phyloP scores from a whole-genome alignment of 2,329 filamentous ascomycete genomes.

The Ceratocystiopsis sp. region DNA sequence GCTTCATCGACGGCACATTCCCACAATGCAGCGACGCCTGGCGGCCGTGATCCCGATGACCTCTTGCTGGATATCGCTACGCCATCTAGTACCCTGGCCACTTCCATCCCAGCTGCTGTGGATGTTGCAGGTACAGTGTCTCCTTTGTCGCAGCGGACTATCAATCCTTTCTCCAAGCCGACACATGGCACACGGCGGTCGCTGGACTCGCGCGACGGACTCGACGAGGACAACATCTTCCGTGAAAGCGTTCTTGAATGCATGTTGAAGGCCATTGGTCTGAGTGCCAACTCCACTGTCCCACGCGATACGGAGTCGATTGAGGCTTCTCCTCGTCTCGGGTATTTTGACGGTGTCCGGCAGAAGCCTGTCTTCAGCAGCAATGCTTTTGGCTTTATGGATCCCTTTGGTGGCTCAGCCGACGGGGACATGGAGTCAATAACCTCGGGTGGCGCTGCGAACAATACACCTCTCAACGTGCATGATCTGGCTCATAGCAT shows the following conservation, averaged over 20 bases:
- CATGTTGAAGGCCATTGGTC: constrained; percentile 84
- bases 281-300: constrained; percentile 50
- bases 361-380: constrained; percentile 65
- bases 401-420: constrained; percentile 56
- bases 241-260: constrained; percentile 82
- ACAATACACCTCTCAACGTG: constrained; percentile 46
- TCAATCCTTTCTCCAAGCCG: constrained; percentile 40
- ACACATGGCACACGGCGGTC: constrained; percentile 27
- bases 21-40: too few species aligned
- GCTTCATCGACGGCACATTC: too few species aligned
- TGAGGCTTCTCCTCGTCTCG: constrained; percentile 68
- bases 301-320: constrained; percentile 55
- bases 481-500: constrained; percentile 59
- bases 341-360: constrained; percentile 67
- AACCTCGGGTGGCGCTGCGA: constrained; percentile 42
- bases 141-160: constrained; percentile 31
- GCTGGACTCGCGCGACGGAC: constrained; percentile 57
- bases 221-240: constrained; percentile 81
- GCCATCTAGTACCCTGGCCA: too few species aligned
- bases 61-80: too few species aligned
- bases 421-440: constrained; percentile 82
- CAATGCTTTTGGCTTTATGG: constrained; percentile 82
- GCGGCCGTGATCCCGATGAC: too few species aligned
- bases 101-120: too few species aligned
- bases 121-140: constrained; percentile 22